phyloP scores from a whole-genome alignment of 768 basidiomycete genomes.

The Roridomyces roridus region DNA sequence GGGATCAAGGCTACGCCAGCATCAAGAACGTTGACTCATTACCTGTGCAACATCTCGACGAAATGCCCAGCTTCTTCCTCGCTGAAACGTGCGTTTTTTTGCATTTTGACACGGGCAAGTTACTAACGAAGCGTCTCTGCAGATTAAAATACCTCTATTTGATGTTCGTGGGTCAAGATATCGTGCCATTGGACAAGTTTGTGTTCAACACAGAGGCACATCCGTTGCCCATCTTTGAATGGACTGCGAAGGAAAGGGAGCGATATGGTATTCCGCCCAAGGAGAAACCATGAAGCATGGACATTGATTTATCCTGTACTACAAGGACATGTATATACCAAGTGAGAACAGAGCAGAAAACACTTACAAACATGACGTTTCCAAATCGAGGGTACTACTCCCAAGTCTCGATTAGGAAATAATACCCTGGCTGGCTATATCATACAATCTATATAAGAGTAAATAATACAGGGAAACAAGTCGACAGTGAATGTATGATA shows the following conservation, averaged over 20 bases:
- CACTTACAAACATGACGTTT: too few relatives aligned
- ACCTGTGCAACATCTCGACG: slow-evolving; percentile 40
- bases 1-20: slow-evolving; percentile 53
- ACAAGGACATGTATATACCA: too few relatives aligned
- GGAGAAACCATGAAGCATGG: background rate
- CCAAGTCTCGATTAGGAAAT: too few relatives aligned
- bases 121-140: background rate
- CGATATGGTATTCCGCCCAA: slow-evolving; percentile 44
- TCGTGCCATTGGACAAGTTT: slow-evolving; percentile 58
- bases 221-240: slow-evolving; percentile 76
- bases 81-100: slow-evolving; percentile 45
- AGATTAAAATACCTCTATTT: slow-evolving; percentile 77
- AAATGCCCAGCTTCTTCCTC: slow-evolving; percentile 61
- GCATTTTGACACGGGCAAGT: background rate
- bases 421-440: too few relatives aligned
- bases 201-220: slow-evolving; percentile 77
- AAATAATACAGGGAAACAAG: too few relatives aligned
- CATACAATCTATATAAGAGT: too few relatives aligned
- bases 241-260: slow-evolving; percentile 61
- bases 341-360: too few relatives aligned
- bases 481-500: too few relatives aligned
- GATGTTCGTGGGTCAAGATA: slow-evolving; percentile 68
- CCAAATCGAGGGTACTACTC: too few relatives aligned
- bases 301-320: background rate
- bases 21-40: slow-evolving; percentile 42